Evolutionary conservation across 805 yeast species (phyloP).

Genomic region (Nakazawaea ishiwadae): DNA sequence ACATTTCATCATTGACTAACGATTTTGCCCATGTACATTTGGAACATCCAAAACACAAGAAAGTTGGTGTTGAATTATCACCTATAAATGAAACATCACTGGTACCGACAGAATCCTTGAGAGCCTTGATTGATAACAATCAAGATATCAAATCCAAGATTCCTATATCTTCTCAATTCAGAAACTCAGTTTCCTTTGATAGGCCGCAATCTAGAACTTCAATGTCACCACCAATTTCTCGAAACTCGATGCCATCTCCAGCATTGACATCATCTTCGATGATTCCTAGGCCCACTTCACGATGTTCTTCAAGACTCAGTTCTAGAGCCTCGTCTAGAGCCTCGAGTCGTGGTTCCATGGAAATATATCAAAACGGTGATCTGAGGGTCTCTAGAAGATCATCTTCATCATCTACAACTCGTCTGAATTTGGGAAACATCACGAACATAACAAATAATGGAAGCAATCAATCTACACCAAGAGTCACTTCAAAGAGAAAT

Average conservation of each 20-base stretch:
- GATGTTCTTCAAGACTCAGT: neutral
- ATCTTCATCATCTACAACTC: constrained; percentile 2
- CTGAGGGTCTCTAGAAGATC: too few species aligned
- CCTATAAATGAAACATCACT: constrained; percentile 20
- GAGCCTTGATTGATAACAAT: constrained; percentile 19
- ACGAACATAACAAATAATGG: constrained; percentile 3
- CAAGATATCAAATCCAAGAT: constrained; percentile 17
- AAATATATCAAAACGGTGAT: too few species aligned
- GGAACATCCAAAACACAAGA: constrained; percentile 21
- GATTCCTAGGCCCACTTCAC: constrained; percentile 9
- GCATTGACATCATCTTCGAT: constrained; percentile 7
- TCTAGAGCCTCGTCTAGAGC: neutral
- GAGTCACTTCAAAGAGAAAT: neutral
- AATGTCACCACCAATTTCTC: too few species aligned
- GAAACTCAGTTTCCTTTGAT: too few species aligned
- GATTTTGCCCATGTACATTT: constrained; percentile 19
- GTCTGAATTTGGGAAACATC: constrained; percentile 5
- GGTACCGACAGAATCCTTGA: too few species aligned
- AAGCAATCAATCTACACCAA: neutral
- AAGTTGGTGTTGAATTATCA: constrained; percentile 23
- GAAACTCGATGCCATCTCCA: too few species aligned
- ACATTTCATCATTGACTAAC: constrained; percentile 18
- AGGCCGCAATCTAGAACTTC: constrained; percentile 33
- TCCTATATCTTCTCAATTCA: constrained; percentile 14
- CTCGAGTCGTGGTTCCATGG: neutral